phyloP scores from a whole-genome alignment of 2,329 filamentous ascomycete species.

The Colletotrichum musae region DNA sequence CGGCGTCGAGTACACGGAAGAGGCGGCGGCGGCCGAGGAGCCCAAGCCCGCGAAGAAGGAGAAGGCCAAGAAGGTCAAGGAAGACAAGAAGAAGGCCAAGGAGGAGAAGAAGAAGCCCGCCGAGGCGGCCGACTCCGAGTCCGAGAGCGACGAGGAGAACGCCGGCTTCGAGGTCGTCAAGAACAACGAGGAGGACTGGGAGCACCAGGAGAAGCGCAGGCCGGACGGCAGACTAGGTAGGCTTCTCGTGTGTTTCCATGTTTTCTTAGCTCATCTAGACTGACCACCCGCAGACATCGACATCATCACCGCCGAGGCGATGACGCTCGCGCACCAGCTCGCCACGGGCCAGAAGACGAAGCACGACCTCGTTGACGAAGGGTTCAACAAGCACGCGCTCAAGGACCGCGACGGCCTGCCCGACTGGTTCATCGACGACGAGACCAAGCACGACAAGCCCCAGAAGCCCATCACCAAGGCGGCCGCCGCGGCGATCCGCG shows the following conservation, averaged over 20 bases:
- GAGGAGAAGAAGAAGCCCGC: constrained; percentile 58
- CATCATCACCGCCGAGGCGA: constrained; percentile 99
- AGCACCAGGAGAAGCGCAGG: constrained; percentile 73
- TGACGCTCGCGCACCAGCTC: constrained; percentile 95
- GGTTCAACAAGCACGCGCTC: constrained; percentile 93
- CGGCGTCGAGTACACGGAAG: constrained; percentile 47
- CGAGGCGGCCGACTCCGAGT: constrained; percentile 48
- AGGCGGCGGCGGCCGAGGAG: constrained; percentile 30
- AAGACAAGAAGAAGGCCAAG: constrained; percentile 52
- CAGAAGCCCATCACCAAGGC: constrained; percentile 94
- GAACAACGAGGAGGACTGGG: constrained; percentile 72
- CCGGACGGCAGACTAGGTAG: constrained; percentile 74
- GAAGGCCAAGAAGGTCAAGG: constrained; percentile 44
- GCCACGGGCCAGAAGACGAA: constrained; percentile 87
- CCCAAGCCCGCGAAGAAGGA: constrained; percentile 45
- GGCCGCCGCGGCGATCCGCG: constrained; percentile 91
- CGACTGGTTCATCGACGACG: constrained; percentile 98
- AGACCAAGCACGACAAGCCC: constrained; percentile 83
- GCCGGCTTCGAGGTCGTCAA: constrained; percentile 75
- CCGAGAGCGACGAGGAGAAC: constrained; percentile 58
- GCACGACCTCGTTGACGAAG: constrained; percentile 87
- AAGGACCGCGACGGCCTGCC: constrained; percentile 92
- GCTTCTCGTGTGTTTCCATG: no score
- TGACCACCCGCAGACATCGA: constrained; percentile 79
- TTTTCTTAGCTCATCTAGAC: constrained; percentile 28